A percentile compares a stretch with the other conserved stretches of the same genome.
Conservation (phyloP, 2,329 filamentous ascomycete genomes). For the Myriosclerotinia scirpicola region DNA sequence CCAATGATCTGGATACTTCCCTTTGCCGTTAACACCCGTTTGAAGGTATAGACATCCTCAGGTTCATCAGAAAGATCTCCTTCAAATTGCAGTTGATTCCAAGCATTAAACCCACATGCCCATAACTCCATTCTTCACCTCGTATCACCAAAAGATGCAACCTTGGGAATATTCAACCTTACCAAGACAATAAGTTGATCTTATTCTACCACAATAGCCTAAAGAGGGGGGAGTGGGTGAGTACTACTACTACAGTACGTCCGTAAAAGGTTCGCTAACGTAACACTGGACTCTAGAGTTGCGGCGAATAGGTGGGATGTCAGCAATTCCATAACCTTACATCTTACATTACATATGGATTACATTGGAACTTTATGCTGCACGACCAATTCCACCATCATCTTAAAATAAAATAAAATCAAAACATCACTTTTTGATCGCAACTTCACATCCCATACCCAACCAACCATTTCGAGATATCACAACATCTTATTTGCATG, state of each 20-base stretch:
- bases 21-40: constrained; percentile 43
- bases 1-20: constrained; percentile 42
- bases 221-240: not conserved
- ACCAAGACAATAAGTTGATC: not conserved
- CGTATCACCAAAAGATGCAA: not conserved
- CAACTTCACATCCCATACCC: not conserved
- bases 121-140: constrained; percentile 48
- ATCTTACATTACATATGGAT: too few relatives aligned
- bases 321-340: too few relatives aligned
- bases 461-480: not conserved
- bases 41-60: constrained; percentile 50
- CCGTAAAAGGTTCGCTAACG: constrained; percentile 6
- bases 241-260: not conserved
- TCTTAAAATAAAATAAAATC: not conserved
- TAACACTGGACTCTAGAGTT: not conserved
- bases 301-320: not conserved
- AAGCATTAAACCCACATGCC: constrained; percentile 59
- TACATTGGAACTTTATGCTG: not conserved
- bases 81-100: constrained; percentile 52
- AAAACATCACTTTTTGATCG: constrained; percentile 1
- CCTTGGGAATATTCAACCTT: not conserved
- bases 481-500: not conserved
- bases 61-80: constrained; percentile 41
- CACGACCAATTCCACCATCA: constrained; percentile 4
- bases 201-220: not conserved